Base-by-base conservation (phyloP, 352 stramenopile species). In the Aphanomyces euteiches region DNA sequence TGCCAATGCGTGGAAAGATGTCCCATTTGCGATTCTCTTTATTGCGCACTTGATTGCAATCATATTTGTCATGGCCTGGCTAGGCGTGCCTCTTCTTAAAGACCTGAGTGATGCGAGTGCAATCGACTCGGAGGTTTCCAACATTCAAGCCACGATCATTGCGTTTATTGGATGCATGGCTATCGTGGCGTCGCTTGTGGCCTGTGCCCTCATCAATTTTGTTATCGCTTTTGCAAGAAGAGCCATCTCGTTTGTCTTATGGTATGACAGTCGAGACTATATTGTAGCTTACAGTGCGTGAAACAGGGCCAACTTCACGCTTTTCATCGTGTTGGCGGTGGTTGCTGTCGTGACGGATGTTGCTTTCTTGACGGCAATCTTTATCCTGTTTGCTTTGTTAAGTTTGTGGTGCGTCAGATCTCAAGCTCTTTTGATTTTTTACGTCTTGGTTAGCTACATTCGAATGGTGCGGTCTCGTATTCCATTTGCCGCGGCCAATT, bases 401-500 rank as follows among this genome's bases (percentile, higher is more conserved):
- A n/a, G 7, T 39, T 12, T 39, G 13, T 67, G 59, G 59, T 67
- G 43, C 57, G 38, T 28, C 39, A 6, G 17, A 15, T 53, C 7
- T 10, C n/a, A 58, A 40, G 1, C 54, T n/a, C n/a, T 40, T 37
- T 40, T 41, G 28, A 40, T 61, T 41, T 56, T n/a, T 39, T 7
- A 15, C 12, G 38, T 38, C 12, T 19, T 41, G 54, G 3, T 21
- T 19, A 63, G 56, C 56, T 63, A 63, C 56, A 41, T 63, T 15
- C 45, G 17, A 8, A 7, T 34, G 7, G 56, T 63, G 21, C 56
- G 56, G 6, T 3, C 40, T 37, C 77, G 79, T 66, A 82, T 85
- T 67, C 66, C 77, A 10, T 97, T 96, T 77, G 89, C 89, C 12
- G 81, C 86, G 1, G 81, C 87, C 12, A 96, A 95, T 69, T 75